These are phyloP conservation scores for Chytriomyces confervae DNA, from an alignment of 192 early-diverging fungal genomes.

Conservation along the genomic window DNA sequence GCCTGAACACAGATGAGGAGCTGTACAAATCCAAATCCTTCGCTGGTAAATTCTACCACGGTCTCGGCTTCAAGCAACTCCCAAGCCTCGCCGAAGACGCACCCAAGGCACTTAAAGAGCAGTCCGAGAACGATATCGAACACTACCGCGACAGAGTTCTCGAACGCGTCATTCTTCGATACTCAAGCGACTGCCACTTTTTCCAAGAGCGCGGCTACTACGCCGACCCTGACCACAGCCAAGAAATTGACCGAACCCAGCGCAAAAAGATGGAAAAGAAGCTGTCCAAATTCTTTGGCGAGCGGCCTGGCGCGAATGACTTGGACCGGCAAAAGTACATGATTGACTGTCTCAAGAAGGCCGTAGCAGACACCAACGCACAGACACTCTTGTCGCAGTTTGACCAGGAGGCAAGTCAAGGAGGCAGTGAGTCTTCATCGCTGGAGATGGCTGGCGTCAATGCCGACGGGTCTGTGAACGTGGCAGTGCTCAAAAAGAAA, in stretches of 20 bases:
- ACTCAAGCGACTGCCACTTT: slow-evolving; percentile 32
- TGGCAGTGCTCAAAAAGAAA: slow-evolving; percentile 10
- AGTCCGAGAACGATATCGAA: neutral
- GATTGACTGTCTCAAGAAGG: slow-evolving; percentile 18
- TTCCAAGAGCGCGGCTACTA: slow-evolving; percentile 59
- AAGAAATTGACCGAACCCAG: slow-evolving; percentile 57
- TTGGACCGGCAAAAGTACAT: slow-evolving; percentile 49
- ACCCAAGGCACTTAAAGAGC: neutral
- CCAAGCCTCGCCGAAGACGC: neutral
- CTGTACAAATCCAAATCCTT: slow-evolving; percentile 3
- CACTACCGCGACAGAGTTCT: neutral
- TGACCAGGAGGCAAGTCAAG: neutral
- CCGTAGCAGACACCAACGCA: slow-evolving; percentile 11
- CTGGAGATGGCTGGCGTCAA: neutral
- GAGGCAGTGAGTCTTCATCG: neutral
- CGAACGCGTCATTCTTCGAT: slow-evolving; percentile 26
- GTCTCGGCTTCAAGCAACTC: neutral
- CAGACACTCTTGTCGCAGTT: neutral
- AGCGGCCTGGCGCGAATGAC: slow-evolving; percentile 60
- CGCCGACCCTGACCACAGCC: slow-evolving; percentile 48
- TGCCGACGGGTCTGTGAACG: neutral
- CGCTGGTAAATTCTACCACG: neutral
- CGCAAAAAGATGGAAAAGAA: slow-evolving; percentile 65
- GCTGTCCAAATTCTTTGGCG: slow-evolving; percentile 72
- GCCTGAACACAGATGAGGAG: neutral